phyloP scores from a whole-genome alignment of 495 filamentous ascomycete species.

The Chlorociboria aeruginascens region DNA sequence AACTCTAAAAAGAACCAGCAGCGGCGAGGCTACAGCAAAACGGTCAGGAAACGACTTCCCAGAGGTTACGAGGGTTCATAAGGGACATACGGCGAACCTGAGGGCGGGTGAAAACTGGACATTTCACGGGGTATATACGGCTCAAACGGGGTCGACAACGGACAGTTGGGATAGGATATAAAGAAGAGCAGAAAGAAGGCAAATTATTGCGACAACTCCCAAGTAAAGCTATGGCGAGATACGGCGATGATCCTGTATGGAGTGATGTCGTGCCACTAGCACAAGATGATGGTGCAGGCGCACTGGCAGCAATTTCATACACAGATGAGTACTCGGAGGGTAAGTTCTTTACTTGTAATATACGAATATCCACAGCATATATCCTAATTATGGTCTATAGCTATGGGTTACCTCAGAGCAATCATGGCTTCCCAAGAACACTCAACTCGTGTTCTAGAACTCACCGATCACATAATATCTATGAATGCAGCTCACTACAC shows the following conservation, averaged over 20 bases:
- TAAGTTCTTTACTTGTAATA: conserved; percentile 25
- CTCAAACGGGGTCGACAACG: too few relatives aligned
- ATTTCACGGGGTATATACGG: too few relatives aligned
- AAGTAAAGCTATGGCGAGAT: conserved; percentile 25
- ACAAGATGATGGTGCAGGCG: conserved; percentile 66
- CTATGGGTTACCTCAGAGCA: conserved; percentile 73
- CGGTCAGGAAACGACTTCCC: too few relatives aligned
- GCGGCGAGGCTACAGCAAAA: too few relatives aligned
- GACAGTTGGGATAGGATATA: too few relatives aligned
- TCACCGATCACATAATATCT: conserved; percentile 78
- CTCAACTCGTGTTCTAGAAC: conserved; percentile 61
- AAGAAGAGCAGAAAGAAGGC: too few relatives aligned
- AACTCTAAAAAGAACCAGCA: too few relatives aligned
- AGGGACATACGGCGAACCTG: too few relatives aligned
- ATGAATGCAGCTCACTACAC: conserved; percentile 98
- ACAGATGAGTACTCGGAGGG: conserved; percentile 76
- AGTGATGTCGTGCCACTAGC: conserved; percentile 72
- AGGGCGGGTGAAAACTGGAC: too few relatives aligned
- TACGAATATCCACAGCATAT: neutral
- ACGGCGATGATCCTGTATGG: conserved; percentile 66
- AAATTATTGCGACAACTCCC: too few relatives aligned
- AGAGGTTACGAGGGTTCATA: too few relatives aligned
- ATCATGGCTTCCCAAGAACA: conserved; percentile 84
- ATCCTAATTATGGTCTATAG: conserved; percentile 19
- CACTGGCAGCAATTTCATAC: conserved; percentile 84